Conservation (phyloP, 345 rosid genomes). For the Aquilaria malaccensis region DNA sequence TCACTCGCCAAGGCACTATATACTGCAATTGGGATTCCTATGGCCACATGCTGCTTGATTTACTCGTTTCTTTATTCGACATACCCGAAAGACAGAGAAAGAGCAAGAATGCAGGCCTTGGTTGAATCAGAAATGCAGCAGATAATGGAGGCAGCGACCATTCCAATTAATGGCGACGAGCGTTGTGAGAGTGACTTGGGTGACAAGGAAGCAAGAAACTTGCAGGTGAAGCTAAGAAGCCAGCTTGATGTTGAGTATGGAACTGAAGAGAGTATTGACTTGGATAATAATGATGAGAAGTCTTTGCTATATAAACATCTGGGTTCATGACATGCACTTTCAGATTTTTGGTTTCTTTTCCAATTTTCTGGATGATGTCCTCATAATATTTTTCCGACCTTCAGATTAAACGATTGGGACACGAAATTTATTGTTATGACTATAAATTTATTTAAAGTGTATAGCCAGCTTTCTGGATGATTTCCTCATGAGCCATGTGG, state of each 20-base stretch:
- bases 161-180: no score
- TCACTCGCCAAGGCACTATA: constrained; percentile 78
- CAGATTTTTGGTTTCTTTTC: no score
- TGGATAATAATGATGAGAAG: constrained; percentile 32
- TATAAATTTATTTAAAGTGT: no score
- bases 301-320: constrained; percentile 12
- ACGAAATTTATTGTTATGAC: no score
- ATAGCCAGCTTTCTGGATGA: no score
- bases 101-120: constrained; percentile 70
- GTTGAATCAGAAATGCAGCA: constrained; percentile 63
- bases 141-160: no score
- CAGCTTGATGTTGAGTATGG: constrained; percentile 19
- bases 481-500: no score
- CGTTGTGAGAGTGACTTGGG: no score
- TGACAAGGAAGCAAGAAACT: constrained; percentile 7
- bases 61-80: constrained; percentile 72
- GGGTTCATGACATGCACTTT: neutral
- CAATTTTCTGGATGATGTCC: no score
- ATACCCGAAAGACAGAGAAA: constrained; percentile 70
- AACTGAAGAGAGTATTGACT: constrained; percentile 17
- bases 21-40: constrained; percentile 66
- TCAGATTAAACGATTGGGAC: no score
- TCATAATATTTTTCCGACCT: no score
- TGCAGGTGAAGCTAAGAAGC: constrained; percentile 11
- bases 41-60: constrained; percentile 67